Evolutionary conservation across 116 monocot genomes (phyloP).

Genomic region (Dioscorea cayenensis): DNA sequence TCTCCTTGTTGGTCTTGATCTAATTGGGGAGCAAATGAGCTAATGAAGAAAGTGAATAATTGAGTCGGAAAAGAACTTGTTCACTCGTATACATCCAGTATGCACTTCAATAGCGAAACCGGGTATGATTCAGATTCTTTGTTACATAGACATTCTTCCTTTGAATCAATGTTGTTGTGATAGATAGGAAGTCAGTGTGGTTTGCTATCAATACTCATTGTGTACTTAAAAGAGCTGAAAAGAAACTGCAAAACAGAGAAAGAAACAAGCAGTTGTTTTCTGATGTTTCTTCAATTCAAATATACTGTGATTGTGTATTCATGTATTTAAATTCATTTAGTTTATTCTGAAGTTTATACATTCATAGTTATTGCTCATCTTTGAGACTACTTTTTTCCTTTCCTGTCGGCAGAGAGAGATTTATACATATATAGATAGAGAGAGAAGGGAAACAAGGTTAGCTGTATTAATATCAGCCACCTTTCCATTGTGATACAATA

Average conservation of each 20-base stretch:
- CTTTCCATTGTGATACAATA: background rate
- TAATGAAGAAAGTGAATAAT: conserved; percentile 2
- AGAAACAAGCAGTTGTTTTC: background rate
- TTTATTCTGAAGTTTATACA: background rate
- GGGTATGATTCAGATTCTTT: conserved; percentile 7
- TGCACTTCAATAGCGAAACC: background rate
- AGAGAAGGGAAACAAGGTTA: background rate
- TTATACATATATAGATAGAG: too few relatives aligned
- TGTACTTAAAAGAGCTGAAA: background rate
- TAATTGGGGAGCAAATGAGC: conserved; percentile 80
- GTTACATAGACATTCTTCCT: background rate
- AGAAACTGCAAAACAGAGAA: background rate
- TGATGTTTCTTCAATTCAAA: background rate
- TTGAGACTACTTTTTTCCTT: background rate
- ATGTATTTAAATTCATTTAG: background rate
- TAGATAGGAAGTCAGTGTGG: background rate
- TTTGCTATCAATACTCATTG: background rate
- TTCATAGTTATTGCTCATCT: background rate
- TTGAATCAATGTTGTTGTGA: background rate
- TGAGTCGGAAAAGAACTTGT: background rate
- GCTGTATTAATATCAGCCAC: background rate
- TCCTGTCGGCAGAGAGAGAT: background rate
- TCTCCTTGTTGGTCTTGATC: conserved; percentile 79
- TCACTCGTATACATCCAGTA: background rate
- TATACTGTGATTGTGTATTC: background rate